Percentiles rank a stretch among this genome's conserved stretches.
phyloP scores from a whole-genome alignment of 768 basidiomycete species.

The Lactarius indigo region DNA sequence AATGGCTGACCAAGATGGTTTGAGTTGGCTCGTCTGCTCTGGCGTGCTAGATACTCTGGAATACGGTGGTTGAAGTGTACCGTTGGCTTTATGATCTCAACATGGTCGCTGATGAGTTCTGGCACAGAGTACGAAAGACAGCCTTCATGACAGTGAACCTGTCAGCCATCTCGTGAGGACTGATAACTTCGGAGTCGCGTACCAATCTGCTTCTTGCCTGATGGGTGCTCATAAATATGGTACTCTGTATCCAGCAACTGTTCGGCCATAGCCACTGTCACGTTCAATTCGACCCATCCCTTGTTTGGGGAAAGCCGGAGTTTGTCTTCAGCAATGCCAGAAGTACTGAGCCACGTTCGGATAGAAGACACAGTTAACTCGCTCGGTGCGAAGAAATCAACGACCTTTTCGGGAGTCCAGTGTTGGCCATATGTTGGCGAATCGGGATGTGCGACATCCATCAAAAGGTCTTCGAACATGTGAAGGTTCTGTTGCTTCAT shows the following conservation, averaged over 20 bases:
- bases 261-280: constrained; percentile 44
- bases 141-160: constrained; percentile 20
- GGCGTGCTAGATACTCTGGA: background rate
- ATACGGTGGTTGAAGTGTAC: constrained; percentile 37
- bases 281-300: constrained; percentile 41
- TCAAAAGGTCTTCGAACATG: constrained; percentile 38
- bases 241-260: constrained; percentile 41
- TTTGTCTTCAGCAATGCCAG: constrained; percentile 36
- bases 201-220: constrained; percentile 39
- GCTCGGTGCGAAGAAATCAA: constrained; percentile 42
- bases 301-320: constrained; percentile 33
- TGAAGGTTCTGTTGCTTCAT: constrained; percentile 42
- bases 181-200: background rate
- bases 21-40: constrained; percentile 13
- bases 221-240: constrained; percentile 38
- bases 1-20: constrained; percentile 28
- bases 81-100: constrained; percentile 44
- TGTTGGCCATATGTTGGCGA: constrained; percentile 46
- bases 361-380: constrained; percentile 37
- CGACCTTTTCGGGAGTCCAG: constrained; percentile 39
- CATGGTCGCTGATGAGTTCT: constrained; percentile 34
- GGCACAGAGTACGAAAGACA: constrained; percentile 42
- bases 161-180: background rate
- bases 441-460: constrained; percentile 41
- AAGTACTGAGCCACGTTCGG: constrained; percentile 37